Evolutionary conservation across 73 alveolate species (phyloP).

Genomic region (Paraurostyla sp.): DNA sequence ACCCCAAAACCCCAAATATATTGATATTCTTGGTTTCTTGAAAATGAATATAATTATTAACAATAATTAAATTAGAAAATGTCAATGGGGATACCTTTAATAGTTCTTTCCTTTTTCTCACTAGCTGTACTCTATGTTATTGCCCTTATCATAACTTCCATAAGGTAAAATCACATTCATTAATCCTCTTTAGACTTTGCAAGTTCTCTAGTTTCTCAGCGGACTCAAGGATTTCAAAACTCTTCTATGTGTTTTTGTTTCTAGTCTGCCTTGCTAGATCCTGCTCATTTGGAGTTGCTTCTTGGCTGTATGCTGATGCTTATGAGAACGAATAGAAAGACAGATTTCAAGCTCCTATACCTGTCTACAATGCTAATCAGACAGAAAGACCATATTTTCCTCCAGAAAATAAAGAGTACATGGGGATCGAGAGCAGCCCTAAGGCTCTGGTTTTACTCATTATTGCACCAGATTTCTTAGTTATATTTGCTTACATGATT

Average conservation of each 20-base stretch:
- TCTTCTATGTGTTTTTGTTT: slow-evolving; percentile 43
- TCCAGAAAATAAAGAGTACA: not conserved
- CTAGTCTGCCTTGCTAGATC: slow-evolving; percentile 32
- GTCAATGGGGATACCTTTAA: slow-evolving; percentile 24
- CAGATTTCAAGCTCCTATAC: not conserved
- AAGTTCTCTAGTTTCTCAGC: slow-evolving; percentile 14
- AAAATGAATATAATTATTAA: no score
- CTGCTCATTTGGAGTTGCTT: slow-evolving; percentile 10
- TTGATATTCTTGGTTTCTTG: no score
- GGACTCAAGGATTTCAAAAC: slow-evolving; percentile 46
- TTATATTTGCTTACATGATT: slow-evolving; percentile 34
- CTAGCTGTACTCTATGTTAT: slow-evolving; percentile 33
- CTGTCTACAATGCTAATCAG: not conserved
- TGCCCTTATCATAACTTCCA: slow-evolving; percentile 13
- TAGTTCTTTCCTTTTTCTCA: slow-evolving; percentile 46
- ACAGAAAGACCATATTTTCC: not conserved
- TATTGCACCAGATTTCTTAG: slow-evolving; percentile 33
- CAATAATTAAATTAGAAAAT: not conserved
- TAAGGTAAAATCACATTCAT: slow-evolving; percentile 2
- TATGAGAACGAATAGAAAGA: not conserved
- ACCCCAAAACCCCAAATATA: no score
- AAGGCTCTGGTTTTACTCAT: slow-evolving; percentile 16
- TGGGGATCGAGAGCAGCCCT: slow-evolving; percentile 39
- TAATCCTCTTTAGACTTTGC: slow-evolving; percentile 23
- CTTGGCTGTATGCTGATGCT: slow-evolving; percentile 1